Conservation (phyloP, 345 rosid genomes). For the Jatropha curcas region DNA sequence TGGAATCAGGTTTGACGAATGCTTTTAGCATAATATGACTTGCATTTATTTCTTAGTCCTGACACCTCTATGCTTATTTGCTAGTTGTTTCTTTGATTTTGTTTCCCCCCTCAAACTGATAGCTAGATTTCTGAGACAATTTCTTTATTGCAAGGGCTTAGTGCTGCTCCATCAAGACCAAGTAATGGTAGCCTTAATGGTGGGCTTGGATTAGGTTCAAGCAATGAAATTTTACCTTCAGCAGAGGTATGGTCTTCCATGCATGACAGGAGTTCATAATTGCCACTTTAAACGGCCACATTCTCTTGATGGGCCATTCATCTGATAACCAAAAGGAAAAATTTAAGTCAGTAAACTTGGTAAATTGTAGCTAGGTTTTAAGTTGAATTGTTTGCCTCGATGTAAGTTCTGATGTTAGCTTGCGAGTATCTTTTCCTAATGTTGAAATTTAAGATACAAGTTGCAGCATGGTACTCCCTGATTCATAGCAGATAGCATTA, state of each 20-base stretch:
- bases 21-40: conserved; percentile 16
- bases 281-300: background rate
- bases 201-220: conserved; percentile 54
- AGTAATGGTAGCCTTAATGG: conserved; percentile 42
- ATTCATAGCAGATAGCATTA: background rate
- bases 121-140: conserved; percentile 30
- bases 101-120: conserved; percentile 15
- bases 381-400: conserved; percentile 7
- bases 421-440: background rate
- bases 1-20: conserved; percentile 51
- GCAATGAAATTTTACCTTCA: conserved; percentile 48
- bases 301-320: background rate
- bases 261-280: background rate
- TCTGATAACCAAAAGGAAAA: background rate
- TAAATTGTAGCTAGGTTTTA: conserved; percentile 2
- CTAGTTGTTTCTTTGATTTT: conserved; percentile 11
- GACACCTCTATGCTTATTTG: background rate
- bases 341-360: background rate
- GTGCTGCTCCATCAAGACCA: conserved; percentile 54
- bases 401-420: background rate
- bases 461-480: background rate
- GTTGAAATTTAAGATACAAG: background rate
- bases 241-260: conserved; percentile 52
- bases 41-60: conserved; percentile 2
- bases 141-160: conserved; percentile 52